Evolutionary conservation across 176 grass and related monocot genomes (phyloP).

Genomic region (Microstegium vimineum): DNA sequence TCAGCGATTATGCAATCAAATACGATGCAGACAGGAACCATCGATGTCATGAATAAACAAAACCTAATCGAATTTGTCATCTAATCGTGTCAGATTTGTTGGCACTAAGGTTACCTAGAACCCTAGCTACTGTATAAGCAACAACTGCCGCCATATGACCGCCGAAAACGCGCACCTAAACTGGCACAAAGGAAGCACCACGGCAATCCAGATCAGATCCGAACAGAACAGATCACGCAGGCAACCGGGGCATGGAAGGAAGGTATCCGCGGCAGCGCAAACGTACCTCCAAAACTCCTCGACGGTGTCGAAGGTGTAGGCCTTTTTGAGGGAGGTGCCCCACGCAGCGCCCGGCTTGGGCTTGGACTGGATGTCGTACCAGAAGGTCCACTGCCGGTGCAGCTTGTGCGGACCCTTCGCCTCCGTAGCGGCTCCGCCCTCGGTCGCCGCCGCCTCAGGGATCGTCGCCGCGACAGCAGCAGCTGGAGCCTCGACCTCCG

Average conservation of each 20-base stretch:
- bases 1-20: background rate
- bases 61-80: background rate
- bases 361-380: slow-evolving; percentile 91
- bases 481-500: slow-evolving; percentile 20
- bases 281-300: slow-evolving; percentile 94
- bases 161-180: background rate
- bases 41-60: background rate
- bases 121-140: background rate
- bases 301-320: slow-evolving; percentile 93
- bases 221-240: background rate
- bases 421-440: background rate
- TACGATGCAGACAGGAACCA: background rate
- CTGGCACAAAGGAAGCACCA: background rate
- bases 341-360: slow-evolving; percentile 92
- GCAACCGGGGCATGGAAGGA: background rate
- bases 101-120: background rate
- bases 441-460: slow-evolving; percentile 10
- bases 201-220: slow-evolving; percentile 22
- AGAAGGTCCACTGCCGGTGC: slow-evolving; percentile 91
- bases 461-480: background rate
- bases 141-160: background rate
- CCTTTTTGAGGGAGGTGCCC: slow-evolving; percentile 81
- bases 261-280: no score
- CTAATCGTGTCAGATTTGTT: background rate
- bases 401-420: slow-evolving; percentile 59